Evolutionary conservation across 352 stramenopile species (phyloP), one percentile per base, ranked within the genome.

Genomic region (Globisporangium lucens): DNA sequence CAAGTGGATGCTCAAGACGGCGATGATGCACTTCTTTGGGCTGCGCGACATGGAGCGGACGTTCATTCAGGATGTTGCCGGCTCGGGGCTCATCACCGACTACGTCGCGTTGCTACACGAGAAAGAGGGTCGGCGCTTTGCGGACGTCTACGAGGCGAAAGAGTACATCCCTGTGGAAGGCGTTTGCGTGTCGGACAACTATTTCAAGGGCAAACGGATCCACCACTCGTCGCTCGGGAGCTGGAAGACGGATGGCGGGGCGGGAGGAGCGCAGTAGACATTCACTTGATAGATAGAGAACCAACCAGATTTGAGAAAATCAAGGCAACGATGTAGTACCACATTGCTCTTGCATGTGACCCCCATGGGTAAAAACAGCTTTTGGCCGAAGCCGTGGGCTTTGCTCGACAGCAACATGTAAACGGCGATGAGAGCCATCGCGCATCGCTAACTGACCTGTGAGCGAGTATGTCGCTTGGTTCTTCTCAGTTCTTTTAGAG

Each of bases 81-180:
- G 68, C 36, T 73, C 68, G 9, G 68, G 63, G 0, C 57, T 70
- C 35, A 58, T 70, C 36, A 57, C 57, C 4, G 68, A 73, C 57
- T 73, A 73, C 52, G 62, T 73, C 17, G 68, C 63, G 24, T 38
- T 70, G 27, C n/a, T 73, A 41, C 52, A 70, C 30, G 68, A 58
- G 36, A 22, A 61, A 35, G 41, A 62, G 27, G 61, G 47, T 2
- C 47, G 51, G 7, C 47, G 43, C 47, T 72, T 49, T 33, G 46
- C 41, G 13, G 8, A 49, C 3, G 61, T 65, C 13, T 67, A 46
- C 8, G 22, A 61, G 6, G 61, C 58, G n/a, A 17, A 17, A 3
- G 27, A 27, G 47, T 61, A 53, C n/a, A 20, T 61, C 35, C 51
- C 62, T 27, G 46, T 67, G 15, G 67, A 72, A 10, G 61, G 67